Evolutionary conservation across 2,329 filamentous ascomycete species (phyloP).

Genomic region (Aureobasidium sp.): DNA sequence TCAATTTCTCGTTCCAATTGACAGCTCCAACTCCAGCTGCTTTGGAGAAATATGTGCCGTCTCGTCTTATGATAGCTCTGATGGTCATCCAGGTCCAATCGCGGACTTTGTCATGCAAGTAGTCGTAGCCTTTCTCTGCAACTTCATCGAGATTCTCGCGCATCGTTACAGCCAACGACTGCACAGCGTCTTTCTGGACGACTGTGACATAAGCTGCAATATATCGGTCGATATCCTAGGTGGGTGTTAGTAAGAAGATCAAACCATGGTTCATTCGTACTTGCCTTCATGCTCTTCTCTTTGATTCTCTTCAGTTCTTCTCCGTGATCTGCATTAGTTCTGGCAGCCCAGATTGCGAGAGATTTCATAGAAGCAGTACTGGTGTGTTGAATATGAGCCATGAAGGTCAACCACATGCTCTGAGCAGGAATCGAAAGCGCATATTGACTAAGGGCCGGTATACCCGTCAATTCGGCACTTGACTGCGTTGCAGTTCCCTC

Average conservation of each 20-base stretch:
- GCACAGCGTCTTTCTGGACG: neutral
- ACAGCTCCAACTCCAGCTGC: neutral
- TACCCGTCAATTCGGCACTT: conserved; percentile 18
- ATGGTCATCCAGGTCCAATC: neutral
- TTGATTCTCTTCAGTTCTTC: neutral
- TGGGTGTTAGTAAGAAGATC: neutral
- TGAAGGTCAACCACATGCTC: neutral
- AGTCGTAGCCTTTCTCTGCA: neutral
- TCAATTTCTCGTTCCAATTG: neutral
- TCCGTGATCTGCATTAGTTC: neutral
- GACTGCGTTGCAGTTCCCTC: neutral
- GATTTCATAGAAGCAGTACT: neutral
- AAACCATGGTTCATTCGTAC: neutral
- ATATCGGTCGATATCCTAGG: neutral
- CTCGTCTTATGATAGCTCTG: neutral
- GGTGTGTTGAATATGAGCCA: neutral
- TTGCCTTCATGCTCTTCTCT: neutral
- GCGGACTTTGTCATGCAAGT: neutral
- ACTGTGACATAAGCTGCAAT: neutral
- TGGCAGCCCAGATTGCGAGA: neutral
- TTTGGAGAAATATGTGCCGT: neutral
- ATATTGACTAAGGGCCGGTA: conserved; percentile 20
- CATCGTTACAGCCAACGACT: neutral
- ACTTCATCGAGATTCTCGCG: neutral
- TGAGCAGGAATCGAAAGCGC: neutral